Base-by-base conservation (phyloP, 2,329 filamentous ascomycete genomes). In the Talaromyces piceae region DNA sequence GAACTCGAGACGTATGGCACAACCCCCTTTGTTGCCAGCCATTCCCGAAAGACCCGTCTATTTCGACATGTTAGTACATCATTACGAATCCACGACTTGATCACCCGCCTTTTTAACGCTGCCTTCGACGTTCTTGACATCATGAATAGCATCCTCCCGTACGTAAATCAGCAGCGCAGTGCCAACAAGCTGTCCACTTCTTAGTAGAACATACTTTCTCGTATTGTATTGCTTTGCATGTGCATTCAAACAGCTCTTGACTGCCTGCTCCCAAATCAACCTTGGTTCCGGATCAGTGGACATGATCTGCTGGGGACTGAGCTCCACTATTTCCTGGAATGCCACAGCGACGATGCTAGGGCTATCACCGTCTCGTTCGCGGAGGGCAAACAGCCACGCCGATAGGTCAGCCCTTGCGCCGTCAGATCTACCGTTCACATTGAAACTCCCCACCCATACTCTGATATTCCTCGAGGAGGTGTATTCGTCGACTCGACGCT, bases 241-340 rank as follows among this genome's bases (percentile, higher is more conserved):
- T 9, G 73, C 70, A 60, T 97, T 96, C 33, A 98, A 71, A 12
- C 85, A 88, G 43, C 75, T 76, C 57, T 85, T 84, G 22, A 97
- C 90, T 3, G 87, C 84, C 49, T 78, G 73, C 66, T 98, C 93
- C 93, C 93, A 98, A 18, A 84, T 73, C 56, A 89, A 84, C 58
- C 91, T 88, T 49, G 88, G 81, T 3, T 84, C 82, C 1, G 93
- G 93, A 65, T 98, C 91, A 54, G 91, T 97, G 58, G 94, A 95
- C 90, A 98, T 96, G 63, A 98, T 97, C 63, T 98, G 93, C 66
- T 97, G 91, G 13, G 94, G 93, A 60, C 89, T 96, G 44, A 98
- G 75, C 63, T 95, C 88, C n/a, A 98, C 93, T 56, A 98, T 97
- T 68, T 98, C 93, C 65, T 98, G 93, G 61, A 98, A 97, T 0